Conservation (phyloP, 108 stramenopile species). For the Cyclotella kingstonii region DNA sequence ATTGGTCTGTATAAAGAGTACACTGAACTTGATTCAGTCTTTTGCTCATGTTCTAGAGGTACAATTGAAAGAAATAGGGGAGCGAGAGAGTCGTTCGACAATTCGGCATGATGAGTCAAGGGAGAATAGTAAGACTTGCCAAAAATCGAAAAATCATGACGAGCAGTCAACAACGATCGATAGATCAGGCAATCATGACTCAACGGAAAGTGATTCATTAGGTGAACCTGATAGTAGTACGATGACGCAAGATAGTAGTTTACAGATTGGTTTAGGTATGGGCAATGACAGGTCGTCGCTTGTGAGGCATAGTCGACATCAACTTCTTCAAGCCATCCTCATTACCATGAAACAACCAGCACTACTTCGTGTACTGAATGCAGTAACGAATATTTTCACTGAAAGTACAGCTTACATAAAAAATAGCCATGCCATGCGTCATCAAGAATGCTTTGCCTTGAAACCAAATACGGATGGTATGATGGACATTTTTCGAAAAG, state of each 20-base stretch:
- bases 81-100: constrained; percentile 15
- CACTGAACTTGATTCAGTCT: constrained; percentile 60
- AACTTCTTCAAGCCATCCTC: constrained; percentile 75
- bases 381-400: constrained; percentile 71
- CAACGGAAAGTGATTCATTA: too few species aligned
- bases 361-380: constrained; percentile 53
- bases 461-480: constrained; percentile 81
- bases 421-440: constrained; percentile 82
- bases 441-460: constrained; percentile 91
- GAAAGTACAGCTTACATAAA: constrained; percentile 68
- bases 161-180: constrained; percentile 40
- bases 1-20: constrained; percentile 84
- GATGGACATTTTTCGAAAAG: constrained; percentile 81
- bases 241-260: constrained; percentile 49
- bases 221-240: constrained; percentile 32
- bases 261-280: constrained; percentile 72
- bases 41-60: constrained; percentile 66
- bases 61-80: constrained; percentile 52
- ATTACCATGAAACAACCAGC: constrained; percentile 71
- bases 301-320: constrained; percentile 42
- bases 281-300: constrained; percentile 3
- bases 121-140: background rate
- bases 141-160: constrained; percentile 18
- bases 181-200: constrained; percentile 25
- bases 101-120: background rate